Percentiles rank a stretch among this genome's conserved stretches.
Conservation (phyloP, 2,329 filamentous ascomycete species). For the Xylariaceae sp. region DNA sequence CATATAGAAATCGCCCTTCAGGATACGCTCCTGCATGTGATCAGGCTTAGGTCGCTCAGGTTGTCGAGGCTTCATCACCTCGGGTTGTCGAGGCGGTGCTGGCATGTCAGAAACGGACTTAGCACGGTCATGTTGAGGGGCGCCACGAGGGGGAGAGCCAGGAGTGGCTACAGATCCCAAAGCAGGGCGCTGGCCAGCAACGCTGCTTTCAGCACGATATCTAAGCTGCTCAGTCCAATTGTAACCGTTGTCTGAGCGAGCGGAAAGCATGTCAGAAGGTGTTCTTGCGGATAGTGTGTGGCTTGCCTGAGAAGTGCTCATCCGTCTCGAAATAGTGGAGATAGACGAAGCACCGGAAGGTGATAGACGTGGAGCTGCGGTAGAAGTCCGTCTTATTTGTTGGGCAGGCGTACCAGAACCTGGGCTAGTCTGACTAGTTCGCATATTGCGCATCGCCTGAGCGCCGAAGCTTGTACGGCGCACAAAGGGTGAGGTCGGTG, state of each 20-base stretch:
- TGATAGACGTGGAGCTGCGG: conserved; percentile 38
- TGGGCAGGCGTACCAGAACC: conserved; percentile 65
- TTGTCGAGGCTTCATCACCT: conserved; percentile 53
- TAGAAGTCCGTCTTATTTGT: conserved; percentile 36
- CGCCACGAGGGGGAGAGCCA: conserved; percentile 52
- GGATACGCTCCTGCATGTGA: conserved; percentile 93
- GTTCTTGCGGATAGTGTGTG: conserved; percentile 62
- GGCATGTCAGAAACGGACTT: conserved; percentile 74
- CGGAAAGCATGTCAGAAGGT: conserved; percentile 69
- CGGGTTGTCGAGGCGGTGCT: conserved; percentile 59
- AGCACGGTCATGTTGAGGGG: conserved; percentile 65
- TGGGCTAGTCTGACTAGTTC: conserved; percentile 64
- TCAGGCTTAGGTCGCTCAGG: conserved; percentile 76
- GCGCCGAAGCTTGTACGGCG: conserved; percentile 91
- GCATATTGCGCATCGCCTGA: conserved; percentile 76
- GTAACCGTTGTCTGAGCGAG: conserved; percentile 86
- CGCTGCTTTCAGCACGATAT: conserved; percentile 84
- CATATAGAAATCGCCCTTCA: conserved; percentile 99
- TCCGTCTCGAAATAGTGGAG: conserved; percentile 44
- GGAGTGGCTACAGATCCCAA: conserved; percentile 54
- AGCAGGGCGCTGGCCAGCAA: conserved; percentile 62
- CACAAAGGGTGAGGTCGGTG: conserved; percentile 75
- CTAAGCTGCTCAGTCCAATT: conserved; percentile 98
- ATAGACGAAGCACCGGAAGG: conserved; percentile 47
- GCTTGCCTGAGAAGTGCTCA: conserved; percentile 62